Conservation (phyloP, 345 rosid species). For the Arabidopsis arenosa region DNA sequence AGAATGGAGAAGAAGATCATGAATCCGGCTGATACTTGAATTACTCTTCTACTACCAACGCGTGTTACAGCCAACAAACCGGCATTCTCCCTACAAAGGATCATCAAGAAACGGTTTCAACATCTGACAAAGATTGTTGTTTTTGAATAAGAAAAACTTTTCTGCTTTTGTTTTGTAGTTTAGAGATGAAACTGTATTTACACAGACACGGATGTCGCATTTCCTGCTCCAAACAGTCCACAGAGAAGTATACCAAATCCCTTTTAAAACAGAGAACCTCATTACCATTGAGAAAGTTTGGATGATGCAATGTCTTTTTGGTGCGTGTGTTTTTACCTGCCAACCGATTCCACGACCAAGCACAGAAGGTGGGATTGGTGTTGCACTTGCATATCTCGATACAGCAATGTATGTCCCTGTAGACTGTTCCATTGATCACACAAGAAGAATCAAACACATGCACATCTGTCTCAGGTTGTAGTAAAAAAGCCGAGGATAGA, state of each 20-base stretch:
- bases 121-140: background rate
- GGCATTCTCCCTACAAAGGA: conserved; percentile 73
- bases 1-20: conserved; percentile 92
- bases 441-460: background rate
- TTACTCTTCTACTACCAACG: conserved; percentile 87
- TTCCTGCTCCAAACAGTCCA: conserved; percentile 94
- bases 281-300: conserved; percentile 16
- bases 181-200: conserved; percentile 43
- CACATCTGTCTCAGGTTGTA: background rate
- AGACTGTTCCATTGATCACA: conserved; percentile 58
- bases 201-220: conserved; percentile 85
- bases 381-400: conserved; percentile 91
- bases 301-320: background rate
- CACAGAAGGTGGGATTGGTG: conserved; percentile 88
- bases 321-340: conserved; percentile 63
- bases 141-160: too few relatives aligned
- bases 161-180: background rate
- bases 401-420: conserved; percentile 85
- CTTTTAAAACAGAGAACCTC: conserved; percentile 49
- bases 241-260: conserved; percentile 88
- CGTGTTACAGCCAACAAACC: conserved; percentile 83
- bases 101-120: conserved; percentile 7
- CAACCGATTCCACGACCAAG: conserved; percentile 96
- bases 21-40: conserved; percentile 86
- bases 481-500: background rate